These are phyloP conservation scores for Sanghuangporus sanghuang DNA, from an alignment of 1,284 basidiomycete genomes.

Conservation along the genomic window DNA sequence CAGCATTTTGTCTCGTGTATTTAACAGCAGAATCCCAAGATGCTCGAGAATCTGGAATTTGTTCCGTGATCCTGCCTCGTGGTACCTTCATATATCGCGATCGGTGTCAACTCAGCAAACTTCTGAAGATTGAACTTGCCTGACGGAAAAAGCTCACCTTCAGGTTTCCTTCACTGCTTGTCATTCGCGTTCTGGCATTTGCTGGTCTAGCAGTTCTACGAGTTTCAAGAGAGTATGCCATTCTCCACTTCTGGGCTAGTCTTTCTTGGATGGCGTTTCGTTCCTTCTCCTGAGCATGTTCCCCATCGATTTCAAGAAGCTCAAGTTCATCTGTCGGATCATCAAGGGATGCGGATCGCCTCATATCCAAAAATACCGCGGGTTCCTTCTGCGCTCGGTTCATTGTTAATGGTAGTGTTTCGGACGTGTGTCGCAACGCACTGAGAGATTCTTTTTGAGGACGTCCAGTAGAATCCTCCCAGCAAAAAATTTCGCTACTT, in stretches of 20 bases:
- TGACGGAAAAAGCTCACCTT: neutral
- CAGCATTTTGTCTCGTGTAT: too few species aligned
- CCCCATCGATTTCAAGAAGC: conserved; percentile 4
- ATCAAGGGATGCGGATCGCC: neutral
- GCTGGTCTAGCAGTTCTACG: neutral
- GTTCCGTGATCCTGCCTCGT: too few species aligned
- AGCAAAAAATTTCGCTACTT: conserved; percentile 14
- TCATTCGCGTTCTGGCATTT: neutral
- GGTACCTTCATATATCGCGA: too few species aligned
- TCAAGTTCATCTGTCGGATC: neutral
- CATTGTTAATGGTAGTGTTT: neutral
- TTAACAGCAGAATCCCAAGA: too few species aligned
- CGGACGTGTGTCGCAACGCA: neutral
- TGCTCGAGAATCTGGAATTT: too few species aligned
- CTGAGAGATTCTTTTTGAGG: neutral
- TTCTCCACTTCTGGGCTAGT: conserved; percentile 2
- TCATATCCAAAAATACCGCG: neutral
- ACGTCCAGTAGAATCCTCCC: conserved; percentile 6
- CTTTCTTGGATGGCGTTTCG: neutral
- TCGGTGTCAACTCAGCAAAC: neutral
- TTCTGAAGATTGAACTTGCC: too few species aligned
- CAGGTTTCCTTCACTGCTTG: neutral
- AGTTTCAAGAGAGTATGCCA: neutral
- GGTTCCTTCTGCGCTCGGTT: neutral
- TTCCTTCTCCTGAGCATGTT: neutral